Evolutionary conservation across 1,284 basidiomycete species (phyloP), one percentile per base, ranked within the genome.

Genomic region (Testicularia cyperi): DNA sequence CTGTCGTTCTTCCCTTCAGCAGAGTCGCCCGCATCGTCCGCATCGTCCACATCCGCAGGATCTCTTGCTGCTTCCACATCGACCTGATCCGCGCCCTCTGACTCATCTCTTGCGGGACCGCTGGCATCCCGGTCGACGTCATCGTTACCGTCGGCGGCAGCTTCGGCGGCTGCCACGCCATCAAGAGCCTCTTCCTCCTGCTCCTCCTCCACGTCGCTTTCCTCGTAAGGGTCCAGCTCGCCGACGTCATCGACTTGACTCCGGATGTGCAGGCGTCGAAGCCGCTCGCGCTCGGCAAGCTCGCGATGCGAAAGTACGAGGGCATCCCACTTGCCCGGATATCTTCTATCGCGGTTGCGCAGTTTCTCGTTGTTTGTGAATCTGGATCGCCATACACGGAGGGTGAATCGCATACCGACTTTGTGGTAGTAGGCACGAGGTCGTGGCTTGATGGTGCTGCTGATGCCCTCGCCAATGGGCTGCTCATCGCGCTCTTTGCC

Each of bases 381-480:
- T 26, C 57, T 52, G 29, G 53, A 60, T 5, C 70, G 58, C 44
- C 67, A 67, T n/a, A 72, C 58, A 24, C 65, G 60, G 9, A 72
- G 56, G 14, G 61, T 65, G 53, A 66, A 72, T 10, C 68, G 65
- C 66, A 72, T 70, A 29, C 47, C 60, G 12, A 72, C 46, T 29
- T 57, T 70, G 57, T 72, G 70, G 52, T 70, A 72, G 55, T 70
- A 72, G 15, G 70, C 70, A 13, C 55, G 39, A 4, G 58, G 44
- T 30, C 57, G 57, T 34, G 55, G 44, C n/a, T 38, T 47, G n/a
- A 35, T 25, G 13, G 42, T 20, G 35, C 26, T 29, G 23, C 45
- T 45, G 43, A 46, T n/a, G 21, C 49, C 62, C 28, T 42, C 36
- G 22, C 40, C 44, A 2, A 19, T 31, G 31, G 52, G 51, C 29